These are phyloP conservation scores for Reutealis trisperma DNA, from an alignment of 345 rosid species.

Conservation along the genomic window DNA sequence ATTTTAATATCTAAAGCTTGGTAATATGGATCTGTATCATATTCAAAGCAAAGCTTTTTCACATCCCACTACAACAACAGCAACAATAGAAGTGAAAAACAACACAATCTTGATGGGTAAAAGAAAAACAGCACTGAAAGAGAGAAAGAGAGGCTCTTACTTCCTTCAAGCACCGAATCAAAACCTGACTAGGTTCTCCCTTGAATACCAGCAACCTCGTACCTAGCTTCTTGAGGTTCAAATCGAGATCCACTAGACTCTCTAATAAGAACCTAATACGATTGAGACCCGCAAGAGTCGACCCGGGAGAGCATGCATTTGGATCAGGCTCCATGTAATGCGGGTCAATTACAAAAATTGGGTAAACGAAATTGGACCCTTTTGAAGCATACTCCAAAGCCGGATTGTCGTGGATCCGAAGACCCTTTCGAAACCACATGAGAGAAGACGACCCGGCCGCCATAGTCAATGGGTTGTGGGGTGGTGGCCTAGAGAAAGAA, in stretches of 20 bases:
- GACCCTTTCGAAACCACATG: constrained; percentile 94
- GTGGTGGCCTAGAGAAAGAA: constrained; percentile 8
- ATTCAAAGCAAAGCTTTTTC: constrained; percentile 76
- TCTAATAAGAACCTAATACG: constrained; percentile 83
- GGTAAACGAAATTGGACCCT: constrained; percentile 52
- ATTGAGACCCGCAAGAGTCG: constrained; percentile 65
- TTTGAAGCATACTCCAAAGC: constrained; percentile 69
- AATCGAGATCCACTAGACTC: constrained; percentile 72
- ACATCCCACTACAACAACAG: constrained; percentile 68
- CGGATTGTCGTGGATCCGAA: constrained; percentile 93
- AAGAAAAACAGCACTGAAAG: neutral
- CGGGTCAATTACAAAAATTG: constrained; percentile 85
- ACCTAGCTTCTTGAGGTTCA: constrained; percentile 58
- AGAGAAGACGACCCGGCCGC: constrained; percentile 56
- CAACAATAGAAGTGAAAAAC: neutral
- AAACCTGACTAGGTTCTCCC: constrained; percentile 67
- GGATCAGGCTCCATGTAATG: constrained; percentile 83
- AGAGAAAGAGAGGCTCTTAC: constrained; percentile 29
- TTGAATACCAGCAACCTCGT: constrained; percentile 57
- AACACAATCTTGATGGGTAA: neutral
- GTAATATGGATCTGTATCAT: constrained; percentile 87
- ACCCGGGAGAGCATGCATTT: constrained; percentile 66
- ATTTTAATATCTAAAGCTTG: constrained; percentile 69
- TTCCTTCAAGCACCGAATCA: constrained; percentile 75
- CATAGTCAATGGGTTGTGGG: constrained; percentile 35